Percentiles rank a stretch among this genome's conserved stretches.
Evolutionary conservation across 805 yeast species (phyloP).

Genomic region (Wickerhamomyces mucosus): DNA sequence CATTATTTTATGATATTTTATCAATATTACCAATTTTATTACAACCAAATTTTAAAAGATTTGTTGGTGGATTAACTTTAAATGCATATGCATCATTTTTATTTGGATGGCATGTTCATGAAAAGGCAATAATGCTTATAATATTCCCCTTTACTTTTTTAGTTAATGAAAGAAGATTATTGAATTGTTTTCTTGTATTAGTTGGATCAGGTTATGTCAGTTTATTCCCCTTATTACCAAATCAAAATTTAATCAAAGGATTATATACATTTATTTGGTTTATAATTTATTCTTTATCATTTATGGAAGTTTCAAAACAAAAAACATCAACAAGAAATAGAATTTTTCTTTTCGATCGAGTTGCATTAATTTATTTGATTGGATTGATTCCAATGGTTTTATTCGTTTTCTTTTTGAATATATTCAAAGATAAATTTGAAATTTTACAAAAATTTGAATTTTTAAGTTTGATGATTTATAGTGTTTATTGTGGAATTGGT

Average conservation of each 20-base stretch:
- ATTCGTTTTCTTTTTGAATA: conserved; percentile 35
- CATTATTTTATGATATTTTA: conserved; percentile 76
- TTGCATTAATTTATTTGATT: conserved; percentile 54
- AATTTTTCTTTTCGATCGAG: conserved; percentile 62
- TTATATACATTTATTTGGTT: conserved; percentile 81
- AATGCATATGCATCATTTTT: conserved; percentile 88
- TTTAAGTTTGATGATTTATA: conserved; percentile 67
- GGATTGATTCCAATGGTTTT: conserved; percentile 60
- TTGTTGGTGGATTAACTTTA: conserved; percentile 74
- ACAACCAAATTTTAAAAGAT: conserved; percentile 68
- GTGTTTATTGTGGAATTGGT: conserved; percentile 83
- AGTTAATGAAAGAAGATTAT: conserved; percentile 57
- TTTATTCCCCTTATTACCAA: conserved; percentile 75
- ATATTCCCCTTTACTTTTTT: conserved; percentile 82
- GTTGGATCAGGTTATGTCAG: conserved; percentile 80
- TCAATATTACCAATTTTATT: conserved; percentile 63
- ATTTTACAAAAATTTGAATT: conserved; percentile 58
- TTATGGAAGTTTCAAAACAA: conserved; percentile 55
- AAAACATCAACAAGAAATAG: conserved; percentile 28
- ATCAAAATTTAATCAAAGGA: conserved; percentile 71
- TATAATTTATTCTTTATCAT: conserved; percentile 61
- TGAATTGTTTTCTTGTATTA: conserved; percentile 62
- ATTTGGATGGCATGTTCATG: conserved; percentile 99
- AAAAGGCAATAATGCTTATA: conserved; percentile 86
- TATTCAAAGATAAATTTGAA: conserved; percentile 45